phyloP scores from a whole-genome alignment of 2,329 filamentous ascomycete species.

The Colletotrichum spinosum region DNA sequence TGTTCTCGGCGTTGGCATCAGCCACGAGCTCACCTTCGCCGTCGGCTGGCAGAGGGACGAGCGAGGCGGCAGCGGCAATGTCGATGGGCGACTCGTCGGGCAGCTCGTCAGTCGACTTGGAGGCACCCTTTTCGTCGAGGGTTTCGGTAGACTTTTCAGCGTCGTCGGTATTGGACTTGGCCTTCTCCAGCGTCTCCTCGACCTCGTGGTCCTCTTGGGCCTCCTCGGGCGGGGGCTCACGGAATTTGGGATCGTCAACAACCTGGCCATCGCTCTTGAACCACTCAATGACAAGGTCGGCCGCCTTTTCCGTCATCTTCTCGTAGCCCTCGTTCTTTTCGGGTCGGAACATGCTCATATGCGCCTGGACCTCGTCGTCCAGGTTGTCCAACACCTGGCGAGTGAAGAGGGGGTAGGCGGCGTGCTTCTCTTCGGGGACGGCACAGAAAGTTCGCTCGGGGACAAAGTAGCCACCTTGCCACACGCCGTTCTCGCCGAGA shows the following conservation, averaged over 20 bases:
- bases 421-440: constrained; percentile 65
- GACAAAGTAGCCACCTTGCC: constrained; percentile 69
- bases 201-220: constrained; percentile 44
- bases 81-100: constrained; percentile 61
- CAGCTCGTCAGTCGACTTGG: constrained; percentile 39
- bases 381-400: constrained; percentile 72
- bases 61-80: constrained; percentile 63
- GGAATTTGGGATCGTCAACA: constrained; percentile 59
- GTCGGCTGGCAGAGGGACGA: constrained; percentile 60
- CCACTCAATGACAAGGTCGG: constrained; percentile 69
- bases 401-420: constrained; percentile 56
- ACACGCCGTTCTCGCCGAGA: constrained; percentile 77
- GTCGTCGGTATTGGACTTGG: constrained; percentile 41
- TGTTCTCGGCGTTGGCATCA: constrained; percentile 47
- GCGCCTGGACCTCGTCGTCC: constrained; percentile 78
- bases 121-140: constrained; percentile 30
- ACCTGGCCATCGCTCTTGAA: constrained; percentile 58
- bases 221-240: constrained; percentile 52
- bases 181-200: constrained; percentile 47
- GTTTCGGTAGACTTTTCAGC: constrained; percentile 39
- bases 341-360: constrained; percentile 74
- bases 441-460: constrained; percentile 85
- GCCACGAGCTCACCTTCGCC: constrained; percentile 48
- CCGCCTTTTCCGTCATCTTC: constrained; percentile 69
- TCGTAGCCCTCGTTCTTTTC: constrained; percentile 73